Evolutionary conservation across 495 filamentous ascomycete species (phyloP).

Genomic region (Neurospora sp.): DNA sequence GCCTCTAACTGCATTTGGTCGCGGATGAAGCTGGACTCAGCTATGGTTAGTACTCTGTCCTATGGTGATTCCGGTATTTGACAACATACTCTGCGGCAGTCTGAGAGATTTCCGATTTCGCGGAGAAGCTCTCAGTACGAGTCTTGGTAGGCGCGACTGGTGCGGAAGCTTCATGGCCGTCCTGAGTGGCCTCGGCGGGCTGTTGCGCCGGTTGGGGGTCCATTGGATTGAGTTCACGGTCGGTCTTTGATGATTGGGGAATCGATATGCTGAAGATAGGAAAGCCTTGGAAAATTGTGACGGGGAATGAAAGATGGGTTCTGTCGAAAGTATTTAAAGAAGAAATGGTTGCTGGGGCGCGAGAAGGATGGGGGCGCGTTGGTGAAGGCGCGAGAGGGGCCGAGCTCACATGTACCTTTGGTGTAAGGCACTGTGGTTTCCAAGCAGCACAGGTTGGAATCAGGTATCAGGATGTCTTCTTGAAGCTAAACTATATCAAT

Average conservation of each 20-base stretch:
- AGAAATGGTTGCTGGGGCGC: background rate
- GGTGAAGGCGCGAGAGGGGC: background rate
- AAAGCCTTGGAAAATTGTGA: background rate
- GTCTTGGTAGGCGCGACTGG: slow-evolving; percentile 16
- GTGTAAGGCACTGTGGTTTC: background rate
- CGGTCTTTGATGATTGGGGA: background rate
- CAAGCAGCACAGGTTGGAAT: background rate
- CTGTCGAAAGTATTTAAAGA: background rate
- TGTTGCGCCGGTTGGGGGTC: slow-evolving; percentile 13
- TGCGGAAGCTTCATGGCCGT: slow-evolving; percentile 11
- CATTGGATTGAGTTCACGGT: slow-evolving; percentile 8
- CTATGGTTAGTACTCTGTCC: background rate
- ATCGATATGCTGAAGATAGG: background rate
- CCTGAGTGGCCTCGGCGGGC: slow-evolving; percentile 10
- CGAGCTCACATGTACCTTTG: background rate
- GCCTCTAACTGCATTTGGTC: slow-evolving; percentile 84
- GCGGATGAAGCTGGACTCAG: slow-evolving; percentile 60
- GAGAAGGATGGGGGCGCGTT: background rate
- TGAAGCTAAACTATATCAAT: background rate
- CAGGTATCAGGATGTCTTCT: background rate
- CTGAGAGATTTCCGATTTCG: slow-evolving; percentile 60
- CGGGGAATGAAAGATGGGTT: background rate
- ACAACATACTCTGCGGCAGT: slow-evolving; percentile 71
- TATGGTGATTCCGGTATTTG: background rate
- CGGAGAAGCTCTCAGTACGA: slow-evolving; percentile 50